Evolutionary conservation across 2,329 filamentous ascomycete species (phyloP), one percentile per base, ranked within the genome.

Genomic region (Helotiales sp.): DNA sequence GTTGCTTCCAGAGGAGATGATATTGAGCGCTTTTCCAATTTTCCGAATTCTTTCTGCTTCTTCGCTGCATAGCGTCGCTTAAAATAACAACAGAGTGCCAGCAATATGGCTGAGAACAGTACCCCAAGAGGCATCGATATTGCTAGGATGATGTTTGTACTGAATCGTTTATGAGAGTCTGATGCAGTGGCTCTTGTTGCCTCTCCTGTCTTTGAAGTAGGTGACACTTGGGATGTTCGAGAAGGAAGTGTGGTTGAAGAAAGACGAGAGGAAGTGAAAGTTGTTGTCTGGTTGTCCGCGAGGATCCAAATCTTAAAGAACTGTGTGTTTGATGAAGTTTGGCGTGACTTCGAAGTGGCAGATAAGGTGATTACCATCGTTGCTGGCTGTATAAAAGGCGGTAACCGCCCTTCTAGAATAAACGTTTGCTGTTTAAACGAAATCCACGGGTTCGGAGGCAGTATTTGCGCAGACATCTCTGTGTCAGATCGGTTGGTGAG

Each of bases 351-450:
- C 6, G 73, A 75, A 0, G 63, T 72, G 45, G 74, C 75, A 17
- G 50, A 68, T 7, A 77, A 63, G 13, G 68, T 71, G 24, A 77
- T 64, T 11, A 65, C 64, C 13, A 75, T 65, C 26, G 47, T 65
- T 1, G 66, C 67, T 37, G 66, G 66, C 2, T 69, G 30, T 3
- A 49, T 52, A 52, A 10, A 64, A 32, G 59, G 40, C 17, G 75
- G 72, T 32, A 77, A 69, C n/a, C 72, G 61, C 15, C 75, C 75
- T 6, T 67, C 69, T 7, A 77, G 47, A 6, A 64, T 28, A 37
- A 74, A 70, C 7, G 69, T 71, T 32, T 72, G 54, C 17, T 69
- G 20, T 64, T 77, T 69, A 45, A 76, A 76, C 4, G 67, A 69
- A 43, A 77, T 49, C 75, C 75, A 77, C 22, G 70, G 26, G 45